Conservation (phyloP, 75 land plant species). For the Pinus tabuliformis region DNA sequence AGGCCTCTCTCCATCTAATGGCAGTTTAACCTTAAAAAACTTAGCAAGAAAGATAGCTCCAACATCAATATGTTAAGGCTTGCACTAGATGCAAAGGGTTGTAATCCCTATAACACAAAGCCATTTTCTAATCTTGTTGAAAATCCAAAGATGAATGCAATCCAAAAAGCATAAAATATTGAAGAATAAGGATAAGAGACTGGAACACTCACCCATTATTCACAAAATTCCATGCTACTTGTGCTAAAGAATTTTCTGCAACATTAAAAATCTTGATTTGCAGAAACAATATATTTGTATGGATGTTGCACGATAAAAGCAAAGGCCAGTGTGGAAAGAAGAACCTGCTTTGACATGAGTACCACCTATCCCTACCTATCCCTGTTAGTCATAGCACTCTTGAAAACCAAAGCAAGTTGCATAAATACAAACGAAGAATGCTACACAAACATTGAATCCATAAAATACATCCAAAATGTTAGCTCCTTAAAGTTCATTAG, state of each 20-base stretch:
- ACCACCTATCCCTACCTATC: constrained; percentile 15
- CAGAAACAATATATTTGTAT: constrained; percentile 31
- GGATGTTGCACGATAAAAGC: constrained; percentile 43
- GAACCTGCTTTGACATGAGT: constrained; percentile 33
- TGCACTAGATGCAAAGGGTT: neutral
- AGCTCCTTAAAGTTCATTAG: too few relatives aligned
- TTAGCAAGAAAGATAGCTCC: constrained; percentile 41
- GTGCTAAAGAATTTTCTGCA: constrained; percentile 29
- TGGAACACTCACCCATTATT: constrained; percentile 38
- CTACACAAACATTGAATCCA: neutral
- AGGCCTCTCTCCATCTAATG: constrained; percentile 34
- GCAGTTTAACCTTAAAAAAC: constrained; percentile 38
- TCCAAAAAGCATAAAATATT: neutral
- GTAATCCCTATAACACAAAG: constrained; percentile 35
- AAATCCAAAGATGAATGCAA: neutral
- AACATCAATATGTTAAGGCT: constrained; percentile 29
- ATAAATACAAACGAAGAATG: too few relatives aligned
- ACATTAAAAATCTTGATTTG: constrained; percentile 29
- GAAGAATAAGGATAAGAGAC: neutral
- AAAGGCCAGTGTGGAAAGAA: constrained; percentile 40
- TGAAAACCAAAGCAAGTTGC: neutral
- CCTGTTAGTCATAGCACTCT: constrained; percentile 31
- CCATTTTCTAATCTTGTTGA: neutral
- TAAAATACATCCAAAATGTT: too few relatives aligned
- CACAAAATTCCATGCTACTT: constrained; percentile 47